Base-by-base conservation (phyloP, 441 rosid species). In the Kokia cookei region DNA sequence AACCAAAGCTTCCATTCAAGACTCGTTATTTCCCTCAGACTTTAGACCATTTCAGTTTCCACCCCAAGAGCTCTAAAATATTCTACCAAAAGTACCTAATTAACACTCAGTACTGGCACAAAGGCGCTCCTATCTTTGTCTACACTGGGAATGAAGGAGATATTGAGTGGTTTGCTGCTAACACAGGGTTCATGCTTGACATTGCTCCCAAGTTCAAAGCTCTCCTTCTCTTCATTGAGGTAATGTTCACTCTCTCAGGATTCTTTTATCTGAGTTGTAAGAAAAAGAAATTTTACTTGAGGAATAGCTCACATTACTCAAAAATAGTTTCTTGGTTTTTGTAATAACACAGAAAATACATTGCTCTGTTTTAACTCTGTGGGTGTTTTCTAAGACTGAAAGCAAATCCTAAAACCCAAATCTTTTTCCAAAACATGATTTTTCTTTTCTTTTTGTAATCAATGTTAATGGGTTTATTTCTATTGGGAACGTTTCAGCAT, bases 61-160 rank as follows among this genome's bases (percentile, higher is more conserved):
- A 65, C 54, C 88, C 88, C 47, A 75, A 81, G 70, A 87, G 89
- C 82, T 89, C 76, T 73, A 85, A 79, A 67, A 73, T 80, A 32
- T 91, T 89, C 80, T 73, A 85, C 79, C 94, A 91, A 29, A 91
- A 87, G 89, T 91, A 89, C 75, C 88, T 91, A 60, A 79, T 86
- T 76, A 89, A 87, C 81, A 42, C 57, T 69, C 68, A 70, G n/a
- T 80, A 80, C 75, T 89, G 93, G 91, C 85, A 76, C 42, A 83
- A 27, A 76, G 91, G 83, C 58, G 88, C 82, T n/a, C 94, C 93
- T 1, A 82, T 91, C 81, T 91, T 90, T 29, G 94, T 88, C 42
- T 91, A 90, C 84, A 90, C 93, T 17, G 93, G 91, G 13, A 91
- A 91, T 79, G 94, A 91, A 85, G 97, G 94, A 64, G 85, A 90